These are phyloP conservation scores for Rhinocladiella similis DNA, from an alignment of 2,329 filamentous ascomycete species.

Conservation along the genomic window DNA sequence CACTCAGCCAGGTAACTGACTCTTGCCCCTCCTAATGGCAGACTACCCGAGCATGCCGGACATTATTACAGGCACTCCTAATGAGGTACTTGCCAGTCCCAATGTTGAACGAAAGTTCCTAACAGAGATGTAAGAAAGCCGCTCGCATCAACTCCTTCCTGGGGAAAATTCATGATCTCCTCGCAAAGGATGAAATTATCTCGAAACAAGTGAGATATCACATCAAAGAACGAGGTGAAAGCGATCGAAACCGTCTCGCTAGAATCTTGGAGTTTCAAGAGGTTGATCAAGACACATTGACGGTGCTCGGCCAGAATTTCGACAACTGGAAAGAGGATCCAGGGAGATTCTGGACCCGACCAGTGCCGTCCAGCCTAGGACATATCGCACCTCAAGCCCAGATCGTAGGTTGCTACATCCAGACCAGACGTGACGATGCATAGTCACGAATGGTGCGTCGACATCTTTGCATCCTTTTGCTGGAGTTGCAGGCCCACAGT, in stretches of 20 bases:
- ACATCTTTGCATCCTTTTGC: neutral
- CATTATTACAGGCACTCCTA: too few relatives aligned
- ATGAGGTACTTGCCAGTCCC: too few relatives aligned
- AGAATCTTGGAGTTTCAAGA: neutral
- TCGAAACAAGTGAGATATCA: neutral
- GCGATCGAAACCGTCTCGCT: neutral
- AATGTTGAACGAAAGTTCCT: too few relatives aligned
- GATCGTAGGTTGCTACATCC: constrained; percentile 1
- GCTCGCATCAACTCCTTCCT: neutral
- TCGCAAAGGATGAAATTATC: neutral
- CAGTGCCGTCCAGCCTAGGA: neutral
- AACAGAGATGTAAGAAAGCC: constrained; percentile 1
- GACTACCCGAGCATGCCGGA: too few relatives aligned
- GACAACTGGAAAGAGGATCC: neutral
- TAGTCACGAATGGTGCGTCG: constrained; percentile 5
- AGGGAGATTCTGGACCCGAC: neutral
- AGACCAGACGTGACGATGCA: constrained; percentile 4
- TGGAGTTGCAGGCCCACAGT: neutral
- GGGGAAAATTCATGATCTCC: neutral
- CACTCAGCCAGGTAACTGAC: too few relatives aligned
- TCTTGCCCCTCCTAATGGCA: too few relatives aligned
- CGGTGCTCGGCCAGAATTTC: neutral
- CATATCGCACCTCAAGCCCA: neutral
- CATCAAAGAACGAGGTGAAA: constrained; percentile 1
- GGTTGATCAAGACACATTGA: neutral